Percentiles rank a stretch among this genome's conserved stretches.
These are phyloP conservation scores for Monosporascus cannonballus DNA, from an alignment of 2,329 filamentous ascomycete genomes.

Conservation along the genomic window DNA sequence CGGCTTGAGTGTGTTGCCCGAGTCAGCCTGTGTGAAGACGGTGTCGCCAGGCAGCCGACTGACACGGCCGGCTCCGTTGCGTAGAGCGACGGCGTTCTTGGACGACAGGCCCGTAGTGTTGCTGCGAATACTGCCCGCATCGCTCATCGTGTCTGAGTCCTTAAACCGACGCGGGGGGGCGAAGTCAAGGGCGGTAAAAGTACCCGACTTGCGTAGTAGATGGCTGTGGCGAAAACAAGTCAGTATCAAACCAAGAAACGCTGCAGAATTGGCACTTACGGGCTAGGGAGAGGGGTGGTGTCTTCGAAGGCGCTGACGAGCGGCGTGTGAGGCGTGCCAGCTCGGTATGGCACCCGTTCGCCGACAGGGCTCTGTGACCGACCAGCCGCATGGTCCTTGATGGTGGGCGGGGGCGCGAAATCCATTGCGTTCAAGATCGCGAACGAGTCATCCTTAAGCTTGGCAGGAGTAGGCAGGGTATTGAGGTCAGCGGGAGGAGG, in stretches of 20 bases:
- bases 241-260: slow-evolving; percentile 3
- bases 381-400: slow-evolving; percentile 64
- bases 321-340: slow-evolving; percentile 70
- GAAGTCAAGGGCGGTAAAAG: slow-evolving; percentile 76
- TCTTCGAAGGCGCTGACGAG: slow-evolving; percentile 83
- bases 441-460: slow-evolving; percentile 76
- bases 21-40: slow-evolving; percentile 69
- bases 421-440: slow-evolving; percentile 64
- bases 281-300: slow-evolving; percentile 77
- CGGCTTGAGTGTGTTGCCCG: slow-evolving; percentile 56
- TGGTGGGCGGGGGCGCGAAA: slow-evolving; percentile 73
- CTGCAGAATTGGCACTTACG: slow-evolving; percentile 54
- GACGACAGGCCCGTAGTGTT: slow-evolving; percentile 74
- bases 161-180: slow-evolving; percentile 71
- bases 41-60: slow-evolving; percentile 76
- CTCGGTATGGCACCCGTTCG: slow-evolving; percentile 66
- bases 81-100: slow-evolving; percentile 63
- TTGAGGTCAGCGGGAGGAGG: slow-evolving; percentile 70
- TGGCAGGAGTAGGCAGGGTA: slow-evolving; percentile 77
- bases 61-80: slow-evolving; percentile 77
- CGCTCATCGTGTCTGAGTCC: slow-evolving; percentile 54
- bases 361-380: slow-evolving; percentile 58
- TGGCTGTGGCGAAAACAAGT: slow-evolving; percentile 45
- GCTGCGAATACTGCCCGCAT: slow-evolving; percentile 62
- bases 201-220: slow-evolving; percentile 67